phyloP scores from a whole-genome alignment of 352 stramenopile genomes.

The Phytophthora rubi region DNA sequence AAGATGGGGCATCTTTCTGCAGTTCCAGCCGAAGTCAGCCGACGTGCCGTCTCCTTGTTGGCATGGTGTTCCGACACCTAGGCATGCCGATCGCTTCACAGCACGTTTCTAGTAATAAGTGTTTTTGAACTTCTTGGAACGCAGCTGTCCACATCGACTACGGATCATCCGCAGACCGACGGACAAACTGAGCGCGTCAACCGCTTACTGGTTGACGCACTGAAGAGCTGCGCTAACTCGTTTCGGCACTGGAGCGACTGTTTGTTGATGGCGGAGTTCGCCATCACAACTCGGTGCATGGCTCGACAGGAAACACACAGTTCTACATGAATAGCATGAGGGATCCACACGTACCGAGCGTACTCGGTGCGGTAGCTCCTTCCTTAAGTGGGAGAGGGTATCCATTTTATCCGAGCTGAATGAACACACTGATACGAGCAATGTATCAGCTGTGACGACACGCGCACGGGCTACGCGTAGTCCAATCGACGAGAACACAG shows the following conservation, averaged over 20 bases:
- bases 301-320: neutral
- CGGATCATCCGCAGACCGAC: constrained; percentile 24
- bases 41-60: too few relatives aligned
- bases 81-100: constrained; percentile 11
- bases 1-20: too few relatives aligned
- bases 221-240: constrained; percentile 29
- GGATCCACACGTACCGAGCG: neutral
- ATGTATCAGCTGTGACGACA: too few relatives aligned
- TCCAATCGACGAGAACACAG: neutral
- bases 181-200: constrained; percentile 15
- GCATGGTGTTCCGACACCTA: neutral
- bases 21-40: too few relatives aligned
- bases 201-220: constrained; percentile 15
- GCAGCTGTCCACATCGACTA: constrained; percentile 21
- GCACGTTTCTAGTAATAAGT: constrained; percentile 1
- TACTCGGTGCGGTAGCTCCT: neutral
- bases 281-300: constrained; percentile 1
- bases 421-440: too few relatives aligned
- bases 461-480: too few relatives aligned
- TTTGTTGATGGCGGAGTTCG: neutral
- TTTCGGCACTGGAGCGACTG: constrained; percentile 6
- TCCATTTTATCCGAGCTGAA: too few relatives aligned
- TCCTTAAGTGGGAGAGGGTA: too few relatives aligned
- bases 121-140: neutral
- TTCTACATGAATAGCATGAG: neutral